Conservation (phyloP, 2,329 filamentous ascomycete species). For the Sporothrix pallida region DNA sequence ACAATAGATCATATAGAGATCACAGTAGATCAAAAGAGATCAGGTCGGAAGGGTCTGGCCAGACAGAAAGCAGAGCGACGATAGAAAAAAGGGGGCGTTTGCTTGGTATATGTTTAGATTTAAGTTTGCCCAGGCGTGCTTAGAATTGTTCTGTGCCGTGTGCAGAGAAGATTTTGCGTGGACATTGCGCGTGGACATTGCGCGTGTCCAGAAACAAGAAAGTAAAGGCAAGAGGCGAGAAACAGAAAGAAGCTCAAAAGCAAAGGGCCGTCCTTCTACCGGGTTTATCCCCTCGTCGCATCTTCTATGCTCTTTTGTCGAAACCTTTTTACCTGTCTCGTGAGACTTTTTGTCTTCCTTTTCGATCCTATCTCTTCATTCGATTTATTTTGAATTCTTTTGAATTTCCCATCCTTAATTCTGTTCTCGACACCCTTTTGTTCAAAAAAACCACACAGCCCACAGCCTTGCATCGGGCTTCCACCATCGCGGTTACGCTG, state of each 20-base stretch:
- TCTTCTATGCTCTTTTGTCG: neutral
- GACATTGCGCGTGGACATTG: too few relatives aligned
- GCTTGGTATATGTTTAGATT: neutral
- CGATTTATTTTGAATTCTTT: neutral
- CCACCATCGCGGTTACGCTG: slow-evolving; percentile 15
- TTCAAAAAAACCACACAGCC: neutral
- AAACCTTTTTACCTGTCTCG: neutral
- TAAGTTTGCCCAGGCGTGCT: slow-evolving; percentile 2
- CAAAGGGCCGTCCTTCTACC: neutral
- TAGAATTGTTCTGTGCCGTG: neutral
- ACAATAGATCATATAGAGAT: too few relatives aligned
- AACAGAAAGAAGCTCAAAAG: neutral
- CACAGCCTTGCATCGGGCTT: slow-evolving; percentile 9
- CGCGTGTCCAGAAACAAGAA: neutral
- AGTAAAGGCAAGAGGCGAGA: neutral
- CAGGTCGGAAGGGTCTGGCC: neutral
- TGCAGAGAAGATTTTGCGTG: too few relatives aligned
- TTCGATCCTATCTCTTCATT: too few relatives aligned
- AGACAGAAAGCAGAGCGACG: neutral
- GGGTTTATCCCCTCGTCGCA: neutral
- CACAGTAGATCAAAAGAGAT: too few relatives aligned
- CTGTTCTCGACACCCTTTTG: neutral
- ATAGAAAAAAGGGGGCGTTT: neutral
- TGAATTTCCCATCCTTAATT: neutral
- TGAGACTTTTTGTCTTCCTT: neutral